Conservation (phyloP, 2,329 filamentous ascomycete genomes). For the Clonostachys sp. region DNA sequence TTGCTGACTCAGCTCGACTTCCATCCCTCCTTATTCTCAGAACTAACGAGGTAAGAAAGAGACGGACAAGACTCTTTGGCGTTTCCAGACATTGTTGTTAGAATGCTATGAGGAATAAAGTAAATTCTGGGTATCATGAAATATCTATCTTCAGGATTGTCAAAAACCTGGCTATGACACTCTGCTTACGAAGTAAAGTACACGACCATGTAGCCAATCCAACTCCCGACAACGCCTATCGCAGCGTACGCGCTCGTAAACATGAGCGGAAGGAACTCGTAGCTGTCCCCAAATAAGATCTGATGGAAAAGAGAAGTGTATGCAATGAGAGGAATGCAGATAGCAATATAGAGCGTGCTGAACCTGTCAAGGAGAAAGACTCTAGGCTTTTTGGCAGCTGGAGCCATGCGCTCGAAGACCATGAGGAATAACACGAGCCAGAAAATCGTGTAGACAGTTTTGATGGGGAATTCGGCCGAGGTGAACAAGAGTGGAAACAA, state of each 20-base stretch:
- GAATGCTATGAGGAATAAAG: neutral
- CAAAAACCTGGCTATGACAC: neutral
- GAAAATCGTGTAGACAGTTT: conserved; percentile 86
- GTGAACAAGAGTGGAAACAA: conserved; percentile 94
- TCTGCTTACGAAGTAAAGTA: conserved; percentile 59
- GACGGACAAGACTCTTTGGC: no score
- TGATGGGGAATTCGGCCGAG: conserved; percentile 86
- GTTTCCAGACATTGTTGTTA: no score
- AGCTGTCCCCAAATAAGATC: conserved; percentile 74
- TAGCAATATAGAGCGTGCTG: conserved; percentile 80
- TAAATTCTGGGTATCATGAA: conserved; percentile 11
- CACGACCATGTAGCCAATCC: conserved; percentile 90
- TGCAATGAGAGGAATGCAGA: conserved; percentile 82
- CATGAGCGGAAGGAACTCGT: conserved; percentile 94
- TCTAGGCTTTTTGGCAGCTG: conserved; percentile 72
- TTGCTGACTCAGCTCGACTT: conserved; percentile 14
- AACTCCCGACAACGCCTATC: conserved; percentile 91
- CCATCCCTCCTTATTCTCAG: neutral
- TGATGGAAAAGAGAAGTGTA: conserved; percentile 86
- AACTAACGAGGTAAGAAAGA: no score
- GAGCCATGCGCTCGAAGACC: conserved; percentile 81
- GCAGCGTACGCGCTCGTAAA: conserved; percentile 94
- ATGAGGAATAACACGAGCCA: conserved; percentile 87
- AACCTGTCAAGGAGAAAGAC: conserved; percentile 91
- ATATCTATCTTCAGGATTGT: neutral